Base-by-base conservation (phyloP, 2,329 filamentous ascomycete species). In the Fusarium virguliforme region DNA sequence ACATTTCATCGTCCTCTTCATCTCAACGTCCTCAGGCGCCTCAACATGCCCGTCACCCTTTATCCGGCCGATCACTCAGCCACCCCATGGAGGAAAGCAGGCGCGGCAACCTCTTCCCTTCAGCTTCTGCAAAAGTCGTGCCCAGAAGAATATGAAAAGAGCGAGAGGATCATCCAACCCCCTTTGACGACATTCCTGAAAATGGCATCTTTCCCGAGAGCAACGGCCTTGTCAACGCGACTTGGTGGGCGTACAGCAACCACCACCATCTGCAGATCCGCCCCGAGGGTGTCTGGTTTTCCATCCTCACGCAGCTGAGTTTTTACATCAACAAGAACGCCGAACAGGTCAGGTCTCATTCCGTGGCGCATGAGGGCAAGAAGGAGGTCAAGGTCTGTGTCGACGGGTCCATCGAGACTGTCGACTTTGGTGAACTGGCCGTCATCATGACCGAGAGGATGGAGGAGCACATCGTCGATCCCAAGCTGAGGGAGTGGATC, bases 221-320 rank as follows among this genome's bases (percentile, higher is more conserved):
- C 8, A 84, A 85, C 55, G 82, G 82, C 15, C 79, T 86, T 37
- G 78, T 86, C 9, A 69, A 77, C 38, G 76, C 79, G 0, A 77
- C 72, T n/a, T 74, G 80, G 24, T 53, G 77, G n/a, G 83, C 84
- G 2, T 86, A 86, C 66, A 82, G 74, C 64, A 10, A 76, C 2
- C 83, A 86, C 60, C 82, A 84, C 58, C 80, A 86, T 62, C 80
- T 88, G 0, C 75, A 73, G 2, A 76, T 88, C 50, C 83, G 86
- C 1, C 85, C 86, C 0, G 85, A 89, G 30, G 86, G 88, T 63
- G 73, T 88, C 15, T 88, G 86, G 86, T 79, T 87, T 48, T 77
- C 85, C 6, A 86, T 88, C 65, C 72, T 88, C 1, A 78, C 81
- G 0, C 86, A 88, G 65, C 68, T 87, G 2, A 83, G 79, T 70